Percentiles rank a stretch among this genome's conserved stretches.
phyloP scores from a whole-genome alignment of 768 basidiomycete genomes.

The Hypholoma sublateritium region DNA sequence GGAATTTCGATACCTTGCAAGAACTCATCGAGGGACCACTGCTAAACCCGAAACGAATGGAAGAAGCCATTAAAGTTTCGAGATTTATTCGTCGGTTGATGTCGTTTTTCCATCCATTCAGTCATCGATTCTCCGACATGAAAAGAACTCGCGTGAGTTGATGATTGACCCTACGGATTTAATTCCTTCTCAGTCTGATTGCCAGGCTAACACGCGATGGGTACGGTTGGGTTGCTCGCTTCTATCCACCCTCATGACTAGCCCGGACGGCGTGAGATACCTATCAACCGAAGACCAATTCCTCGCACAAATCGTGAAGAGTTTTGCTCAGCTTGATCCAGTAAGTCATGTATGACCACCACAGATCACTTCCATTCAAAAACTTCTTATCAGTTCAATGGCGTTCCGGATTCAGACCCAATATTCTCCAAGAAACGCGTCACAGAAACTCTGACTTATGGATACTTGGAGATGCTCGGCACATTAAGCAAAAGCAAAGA shows the following conservation, averaged over 20 bases:
- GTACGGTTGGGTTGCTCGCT: slow-evolving; percentile 82
- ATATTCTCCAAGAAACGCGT: slow-evolving; percentile 85
- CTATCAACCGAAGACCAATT: slow-evolving; percentile 82
- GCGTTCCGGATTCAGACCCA: slow-evolving; percentile 70
- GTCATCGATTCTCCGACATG: slow-evolving; percentile 84
- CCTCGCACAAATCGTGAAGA: slow-evolving; percentile 76
- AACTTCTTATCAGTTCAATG: slow-evolving; percentile 56
- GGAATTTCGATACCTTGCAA: slow-evolving; percentile 88
- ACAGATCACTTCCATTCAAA: background rate
- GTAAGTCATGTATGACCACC: slow-evolving; percentile 40
- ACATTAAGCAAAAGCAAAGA: slow-evolving; percentile 85
- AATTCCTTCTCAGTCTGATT: background rate
- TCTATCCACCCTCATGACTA: slow-evolving; percentile 79
- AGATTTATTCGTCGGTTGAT: slow-evolving; percentile 90
- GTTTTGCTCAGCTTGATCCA: slow-evolving; percentile 91
- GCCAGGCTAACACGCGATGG: slow-evolving; percentile 81
- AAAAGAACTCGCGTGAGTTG: slow-evolving; percentile 59
- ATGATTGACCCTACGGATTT: background rate
- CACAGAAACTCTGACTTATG: slow-evolving; percentile 80
- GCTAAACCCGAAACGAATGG: slow-evolving; percentile 86
- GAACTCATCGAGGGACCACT: slow-evolving; percentile 92
- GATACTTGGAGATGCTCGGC: slow-evolving; percentile 96
- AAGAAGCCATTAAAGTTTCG: slow-evolving; percentile 90
- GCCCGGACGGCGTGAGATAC: slow-evolving; percentile 81
- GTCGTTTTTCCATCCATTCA: slow-evolving; percentile 91